Evolutionary conservation across 768 basidiomycete species (phyloP).

Genomic region (Mycena epipterygia): DNA sequence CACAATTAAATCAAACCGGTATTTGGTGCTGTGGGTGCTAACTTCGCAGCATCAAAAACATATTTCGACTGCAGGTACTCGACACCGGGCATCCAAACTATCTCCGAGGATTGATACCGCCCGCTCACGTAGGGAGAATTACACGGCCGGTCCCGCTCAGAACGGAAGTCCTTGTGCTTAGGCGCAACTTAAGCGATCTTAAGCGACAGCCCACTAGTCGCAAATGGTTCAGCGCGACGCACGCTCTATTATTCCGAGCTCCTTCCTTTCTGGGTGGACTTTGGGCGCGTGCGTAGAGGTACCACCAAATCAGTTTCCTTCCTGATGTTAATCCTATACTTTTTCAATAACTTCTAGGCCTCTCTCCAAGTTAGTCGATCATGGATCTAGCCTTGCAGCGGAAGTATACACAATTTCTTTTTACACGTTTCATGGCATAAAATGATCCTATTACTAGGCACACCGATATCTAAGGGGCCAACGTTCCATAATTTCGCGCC

Average conservation of each 20-base stretch:
- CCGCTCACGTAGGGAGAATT: too few species aligned
- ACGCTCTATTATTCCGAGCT: background rate
- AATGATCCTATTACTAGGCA: background rate
- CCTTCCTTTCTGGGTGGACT: background rate
- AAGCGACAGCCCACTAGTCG: background rate
- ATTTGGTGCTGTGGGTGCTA: background rate
- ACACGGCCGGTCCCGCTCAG: too few species aligned
- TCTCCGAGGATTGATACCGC: background rate
- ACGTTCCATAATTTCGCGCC: background rate
- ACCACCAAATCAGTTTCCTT: constrained; percentile 11
- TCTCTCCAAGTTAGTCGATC: background rate
- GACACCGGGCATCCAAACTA: background rate
- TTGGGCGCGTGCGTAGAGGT: background rate
- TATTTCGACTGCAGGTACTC: background rate
- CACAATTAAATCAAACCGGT: background rate
- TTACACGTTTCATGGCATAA: background rate
- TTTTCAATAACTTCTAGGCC: background rate
- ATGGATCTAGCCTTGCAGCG: background rate
- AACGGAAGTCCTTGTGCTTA: constrained; percentile 3
- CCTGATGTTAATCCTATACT: background rate
- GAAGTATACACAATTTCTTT: too few species aligned
- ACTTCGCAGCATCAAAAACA: background rate
- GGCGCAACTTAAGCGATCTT: background rate
- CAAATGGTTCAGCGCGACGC: background rate
- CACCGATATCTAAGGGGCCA: background rate